Evolutionary conservation across 2,329 filamentous ascomycete species (phyloP), one percentile per base, ranked within the genome.

Genomic region (Pseudogymnoascus sp.): DNA sequence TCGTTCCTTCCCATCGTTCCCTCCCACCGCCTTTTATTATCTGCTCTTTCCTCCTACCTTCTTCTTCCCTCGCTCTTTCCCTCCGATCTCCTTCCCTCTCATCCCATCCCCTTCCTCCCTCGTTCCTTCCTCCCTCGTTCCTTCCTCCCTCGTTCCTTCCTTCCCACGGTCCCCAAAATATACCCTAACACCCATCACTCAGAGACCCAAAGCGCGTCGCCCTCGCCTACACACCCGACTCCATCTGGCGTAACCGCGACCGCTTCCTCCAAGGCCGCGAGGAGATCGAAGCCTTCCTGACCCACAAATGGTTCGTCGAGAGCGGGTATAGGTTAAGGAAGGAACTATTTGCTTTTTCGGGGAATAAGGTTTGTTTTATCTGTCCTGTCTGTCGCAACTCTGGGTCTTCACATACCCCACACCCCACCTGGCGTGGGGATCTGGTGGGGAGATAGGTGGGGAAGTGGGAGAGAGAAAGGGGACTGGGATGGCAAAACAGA

Each of bases 191-290:
- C 14, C 2, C 23, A 18, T 2, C 38, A 14, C 14, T 14, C 14
- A 53, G 25, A 31, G 46, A 53, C 25, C 25, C 46, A 11, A 53
- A 53, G 4, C 46, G 46, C 4, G 25, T 53, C 14, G 46, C 46
- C n/a, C 46, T 53, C 69, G 89, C 85, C 1, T 96, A 96, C 72
- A 95, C 90, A 0, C 76, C 83, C 0, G 84, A 90, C 72, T 87
- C 84, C 62, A 85, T 93, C 73, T 96, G 91, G 91, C 84, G 91
- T 40, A 96, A 96, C 74, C 84, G 91, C 3, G 81, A 81, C 67
- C 77, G 75, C 1, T 96, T 96, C 73, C 72, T 96, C 56, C 75
- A 77, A 9, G 91, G 91, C 1, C 86, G 85, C 1, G 82, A 84
- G 5, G 84, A 80, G 16, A 92, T 96, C 65, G 78, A 86, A 60